A percentile compares a stretch with the other conserved stretches of the same genome.
Evolutionary conservation across 2,329 filamentous ascomycete genomes (phyloP).

Genomic region (Ophidiomyces ophidiicola): DNA sequence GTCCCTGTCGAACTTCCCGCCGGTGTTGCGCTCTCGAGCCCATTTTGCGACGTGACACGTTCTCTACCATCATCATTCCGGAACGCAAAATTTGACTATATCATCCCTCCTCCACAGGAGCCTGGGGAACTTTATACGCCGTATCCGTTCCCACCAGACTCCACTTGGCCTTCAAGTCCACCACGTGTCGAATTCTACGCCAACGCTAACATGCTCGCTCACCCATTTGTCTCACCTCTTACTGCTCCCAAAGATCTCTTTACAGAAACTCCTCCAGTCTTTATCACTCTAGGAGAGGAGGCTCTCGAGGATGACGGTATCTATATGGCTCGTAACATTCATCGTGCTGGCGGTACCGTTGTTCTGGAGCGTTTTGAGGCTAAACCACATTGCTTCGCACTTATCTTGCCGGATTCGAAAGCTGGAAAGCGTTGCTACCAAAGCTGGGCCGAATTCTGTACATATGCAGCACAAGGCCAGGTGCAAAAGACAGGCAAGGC

Average conservation of each 20-base stretch:
- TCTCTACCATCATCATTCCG: constrained; percentile 31
- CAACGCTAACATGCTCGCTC: constrained; percentile 27
- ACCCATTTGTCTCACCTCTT: constrained; percentile 34
- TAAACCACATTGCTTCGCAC: constrained; percentile 42
- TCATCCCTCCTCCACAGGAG: constrained; percentile 23
- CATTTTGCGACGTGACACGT: constrained; percentile 34
- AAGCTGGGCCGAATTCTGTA: constrained; percentile 45
- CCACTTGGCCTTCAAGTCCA: constrained; percentile 31
- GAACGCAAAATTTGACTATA: constrained; percentile 33
- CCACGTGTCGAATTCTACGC: constrained; percentile 34
- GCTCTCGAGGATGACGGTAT: constrained; percentile 31
- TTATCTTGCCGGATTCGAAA: constrained; percentile 41
- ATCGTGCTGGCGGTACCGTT: constrained; percentile 28
- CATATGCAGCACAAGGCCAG: constrained; percentile 23
- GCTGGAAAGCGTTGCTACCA: constrained; percentile 43
- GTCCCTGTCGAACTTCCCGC: constrained; percentile 32
- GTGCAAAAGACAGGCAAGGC: constrained; percentile 20
- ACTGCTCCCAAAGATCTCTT: constrained; percentile 27
- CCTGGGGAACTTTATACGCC: constrained; percentile 20
- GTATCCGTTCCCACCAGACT: constrained; percentile 24
- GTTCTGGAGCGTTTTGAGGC: constrained; percentile 34
- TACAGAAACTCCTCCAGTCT: constrained; percentile 32
- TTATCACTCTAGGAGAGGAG: constrained; percentile 33
- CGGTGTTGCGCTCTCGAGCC: constrained; percentile 29
- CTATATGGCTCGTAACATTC: constrained; percentile 30